These are phyloP conservation scores for Wickerhamiella hasegawae DNA, from an alignment of 805 yeast species.

Conservation along the genomic window DNA sequence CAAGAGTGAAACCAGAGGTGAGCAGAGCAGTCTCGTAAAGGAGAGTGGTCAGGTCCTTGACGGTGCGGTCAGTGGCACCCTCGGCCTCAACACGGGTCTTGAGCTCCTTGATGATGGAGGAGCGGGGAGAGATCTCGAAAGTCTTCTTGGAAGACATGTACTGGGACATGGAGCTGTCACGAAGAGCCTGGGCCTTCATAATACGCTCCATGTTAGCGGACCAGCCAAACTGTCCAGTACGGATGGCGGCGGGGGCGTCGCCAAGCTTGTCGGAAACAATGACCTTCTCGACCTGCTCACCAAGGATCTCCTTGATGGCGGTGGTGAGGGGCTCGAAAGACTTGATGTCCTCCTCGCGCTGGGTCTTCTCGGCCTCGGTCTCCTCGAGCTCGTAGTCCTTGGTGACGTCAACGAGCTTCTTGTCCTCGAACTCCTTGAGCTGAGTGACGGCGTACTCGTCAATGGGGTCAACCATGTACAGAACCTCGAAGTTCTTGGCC, in stretches of 20 bases:
- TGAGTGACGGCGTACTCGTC: constrained; percentile 99
- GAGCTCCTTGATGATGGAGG: constrained; percentile 88
- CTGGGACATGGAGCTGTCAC: constrained; percentile 96
- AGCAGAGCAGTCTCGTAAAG: constrained; percentile 95
- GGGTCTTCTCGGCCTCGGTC: constrained; percentile 92
- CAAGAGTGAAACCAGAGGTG: constrained; percentile 97
- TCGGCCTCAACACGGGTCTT: constrained; percentile 91
- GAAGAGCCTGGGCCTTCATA: constrained; percentile 99
- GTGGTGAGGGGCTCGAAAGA: constrained; percentile 88
- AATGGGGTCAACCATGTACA: constrained; percentile 96
- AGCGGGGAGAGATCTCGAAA: constrained; percentile 94
- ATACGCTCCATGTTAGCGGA: constrained; percentile 99
- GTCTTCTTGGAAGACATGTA: constrained; percentile 99
- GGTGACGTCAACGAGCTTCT: constrained; percentile 96
- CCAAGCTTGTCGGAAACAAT: constrained; percentile 93
- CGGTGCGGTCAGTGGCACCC: constrained; percentile 97
- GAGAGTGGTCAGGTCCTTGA: constrained; percentile 90
- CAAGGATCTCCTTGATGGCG: constrained; percentile 91
- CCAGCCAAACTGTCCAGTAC: constrained; percentile 99
- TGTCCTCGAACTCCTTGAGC: constrained; percentile 98
- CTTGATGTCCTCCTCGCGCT: constrained; percentile 84
- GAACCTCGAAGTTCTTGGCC: constrained; percentile 96
- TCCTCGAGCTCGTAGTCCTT: constrained; percentile 95
- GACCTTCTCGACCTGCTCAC: constrained; percentile 98
- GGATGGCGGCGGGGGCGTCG: constrained; percentile 98